Percentiles rank a stretch among this genome's conserved stretches.
Evolutionary conservation across 2,329 filamentous ascomycete genomes (phyloP).

Genomic region (Hypoxylon sp.): DNA sequence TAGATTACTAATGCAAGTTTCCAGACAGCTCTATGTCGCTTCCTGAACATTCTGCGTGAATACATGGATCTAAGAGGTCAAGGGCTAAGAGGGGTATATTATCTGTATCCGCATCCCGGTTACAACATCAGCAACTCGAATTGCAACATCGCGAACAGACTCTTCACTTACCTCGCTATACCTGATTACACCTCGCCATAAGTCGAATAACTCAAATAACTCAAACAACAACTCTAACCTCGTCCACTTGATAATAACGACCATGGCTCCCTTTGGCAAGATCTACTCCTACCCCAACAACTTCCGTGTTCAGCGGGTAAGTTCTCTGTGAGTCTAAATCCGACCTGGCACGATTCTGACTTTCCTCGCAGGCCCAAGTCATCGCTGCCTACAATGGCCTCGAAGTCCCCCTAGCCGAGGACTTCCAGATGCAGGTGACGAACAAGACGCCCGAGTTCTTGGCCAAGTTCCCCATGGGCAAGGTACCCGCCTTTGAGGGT

Average conservation of each 20-base stretch:
- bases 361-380: constrained; percentile 49
- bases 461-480: constrained; percentile 65
- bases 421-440: constrained; percentile 57
- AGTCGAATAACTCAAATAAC: background rate
- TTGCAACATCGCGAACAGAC: constrained; percentile 36
- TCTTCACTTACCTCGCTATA: constrained; percentile 3
- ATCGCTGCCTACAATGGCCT: constrained; percentile 57
- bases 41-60: constrained; percentile 21
- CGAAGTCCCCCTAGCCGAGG: constrained; percentile 51
- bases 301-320: constrained; percentile 55
- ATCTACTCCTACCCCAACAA: constrained; percentile 56
- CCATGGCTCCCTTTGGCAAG: constrained; percentile 58
- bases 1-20: constrained; percentile 26
- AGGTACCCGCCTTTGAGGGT: constrained; percentile 62
- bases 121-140: constrained; percentile 30
- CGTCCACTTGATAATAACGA: constrained; percentile 30
- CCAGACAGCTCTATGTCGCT: constrained; percentile 1
- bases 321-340: constrained; percentile 16
- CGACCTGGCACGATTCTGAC: constrained; percentile 17
- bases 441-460: constrained; percentile 61
- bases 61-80: constrained; percentile 3
- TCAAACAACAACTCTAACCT: background rate
- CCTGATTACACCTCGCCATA: background rate
- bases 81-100: constrained; percentile 12
- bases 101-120: constrained; percentile 11